Percentiles rank a stretch among this genome's conserved stretches.
phyloP scores from a whole-genome alignment of 108 stramenopile species.

The Nitzschia sp. region DNA sequence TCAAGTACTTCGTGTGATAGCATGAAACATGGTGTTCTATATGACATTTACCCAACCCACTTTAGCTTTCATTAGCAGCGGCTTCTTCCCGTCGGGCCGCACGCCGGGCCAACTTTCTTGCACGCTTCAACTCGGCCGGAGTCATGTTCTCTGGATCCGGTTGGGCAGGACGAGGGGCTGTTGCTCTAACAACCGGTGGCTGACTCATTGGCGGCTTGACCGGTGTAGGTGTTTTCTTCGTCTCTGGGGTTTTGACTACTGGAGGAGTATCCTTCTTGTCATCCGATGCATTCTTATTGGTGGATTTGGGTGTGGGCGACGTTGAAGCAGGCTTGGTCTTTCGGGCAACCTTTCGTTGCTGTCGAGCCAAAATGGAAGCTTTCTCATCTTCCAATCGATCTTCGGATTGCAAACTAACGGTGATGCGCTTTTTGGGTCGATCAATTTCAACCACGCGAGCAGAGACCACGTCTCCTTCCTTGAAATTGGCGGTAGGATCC shows the following conservation, averaged over 20 bases:
- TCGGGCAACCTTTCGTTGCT: constrained; percentile 28
- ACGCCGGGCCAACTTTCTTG: constrained; percentile 70
- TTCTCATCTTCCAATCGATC: constrained; percentile 52
- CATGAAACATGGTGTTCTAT: too few relatives aligned
- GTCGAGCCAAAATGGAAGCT: constrained; percentile 37
- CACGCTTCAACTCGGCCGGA: constrained; percentile 71
- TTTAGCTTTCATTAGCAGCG: background rate
- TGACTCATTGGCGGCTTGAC: background rate
- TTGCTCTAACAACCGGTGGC: background rate
- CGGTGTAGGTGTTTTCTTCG: background rate
- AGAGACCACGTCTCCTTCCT: constrained; percentile 61
- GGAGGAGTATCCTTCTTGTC: background rate
- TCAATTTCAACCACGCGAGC: constrained; percentile 72
- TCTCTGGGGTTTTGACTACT: background rate
- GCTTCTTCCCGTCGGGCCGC: constrained; percentile 56
- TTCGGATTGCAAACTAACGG: constrained; percentile 72
- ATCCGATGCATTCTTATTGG: background rate
- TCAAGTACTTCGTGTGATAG: too few relatives aligned
- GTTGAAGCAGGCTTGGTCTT: background rate
- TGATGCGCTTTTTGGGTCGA: constrained; percentile 73
- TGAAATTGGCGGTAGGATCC: constrained; percentile 51
- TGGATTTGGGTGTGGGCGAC: background rate
- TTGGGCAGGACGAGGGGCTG: background rate
- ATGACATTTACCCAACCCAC: too few relatives aligned
- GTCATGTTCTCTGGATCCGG: constrained; percentile 31